Conservation (phyloP, 352 stramenopile genomes). For the Phytopythium sindhum region DNA sequence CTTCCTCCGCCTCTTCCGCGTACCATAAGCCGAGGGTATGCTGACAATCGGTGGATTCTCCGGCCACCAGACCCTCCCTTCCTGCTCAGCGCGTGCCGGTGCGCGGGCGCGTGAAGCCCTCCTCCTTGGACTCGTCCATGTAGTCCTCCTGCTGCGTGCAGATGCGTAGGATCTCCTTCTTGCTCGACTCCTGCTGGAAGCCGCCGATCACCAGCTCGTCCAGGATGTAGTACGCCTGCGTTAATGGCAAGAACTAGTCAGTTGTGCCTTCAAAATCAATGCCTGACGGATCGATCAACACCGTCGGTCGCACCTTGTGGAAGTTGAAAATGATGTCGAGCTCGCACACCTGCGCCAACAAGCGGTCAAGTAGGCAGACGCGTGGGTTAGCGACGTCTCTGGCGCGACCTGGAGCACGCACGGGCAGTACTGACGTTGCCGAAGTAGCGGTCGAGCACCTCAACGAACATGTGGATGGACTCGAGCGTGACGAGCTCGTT, state of each 20-base stretch:
- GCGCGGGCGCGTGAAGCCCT: conserved; percentile 67
- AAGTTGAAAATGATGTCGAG: conserved; percentile 99
- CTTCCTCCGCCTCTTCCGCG: neutral
- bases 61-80: no score
- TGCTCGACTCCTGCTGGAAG: conserved; percentile 95
- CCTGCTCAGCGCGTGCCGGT: conserved; percentile 50
- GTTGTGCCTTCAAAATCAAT: neutral
- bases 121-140: conserved; percentile 88
- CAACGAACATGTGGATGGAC: conserved; percentile 97
- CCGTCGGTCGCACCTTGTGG: conserved; percentile 85
- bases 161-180: conserved; percentile 90
- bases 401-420: conserved; percentile 6
- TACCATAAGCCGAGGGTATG: no score
- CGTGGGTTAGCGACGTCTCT: conserved; percentile 12
- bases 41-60: neutral
- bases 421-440: conserved; percentile 66
- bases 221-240: conserved; percentile 98
- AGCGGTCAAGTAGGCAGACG: conserved; percentile 35
- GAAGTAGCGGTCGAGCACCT: conserved; percentile 98
- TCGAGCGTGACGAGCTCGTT: conserved; percentile 98
- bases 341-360: conserved; percentile 71
- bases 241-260: neutral
- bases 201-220: conserved; percentile 99
- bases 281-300: no score
- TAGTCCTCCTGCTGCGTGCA: conserved; percentile 89